Base-by-base conservation (phyloP, 257 asterid species). In the Cinchona pubescens region DNA sequence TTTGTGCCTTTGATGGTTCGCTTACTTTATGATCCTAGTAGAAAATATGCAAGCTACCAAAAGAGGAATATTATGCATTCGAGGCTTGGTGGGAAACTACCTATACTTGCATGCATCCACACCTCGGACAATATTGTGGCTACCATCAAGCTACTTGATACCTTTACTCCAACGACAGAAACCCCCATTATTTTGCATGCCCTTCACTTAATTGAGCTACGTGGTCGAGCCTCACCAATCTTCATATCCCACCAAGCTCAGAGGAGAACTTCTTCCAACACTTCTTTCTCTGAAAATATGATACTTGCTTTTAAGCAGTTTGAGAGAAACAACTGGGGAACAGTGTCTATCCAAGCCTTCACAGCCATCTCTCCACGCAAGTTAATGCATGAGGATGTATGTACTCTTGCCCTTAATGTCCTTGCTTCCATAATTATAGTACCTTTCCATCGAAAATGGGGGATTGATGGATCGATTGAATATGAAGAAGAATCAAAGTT, bases 41-140 rank as follows among this genome's bases (percentile, higher is more conserved):
- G 80, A 62, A 80, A 80, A 70, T 75, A 75, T 64, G 83, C 80
- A 30, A 76, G 83, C n/a, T 80, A 80, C 70, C 83, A 70, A 61
- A 80, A 71, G 25, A 80, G 83, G 53, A 80, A 68, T 63, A 61
- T 80, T 27, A 75, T 75, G 71, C 75, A 80, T 30, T 61, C 80
- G 7, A 75, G 60, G 51, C 49, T 15, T 12, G 79, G 51, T n/a
- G 64, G 65, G 1, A 72, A 80, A 37, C 75, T 80, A 29, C 72
- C 76, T 51, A 62, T 80, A 34, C 43, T 80, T 32, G 48, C 79
- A 25, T 80, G 83, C 74, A 71, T 80, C 46, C 83, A 75, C 34
- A 48, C 14, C 53, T 64, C 61, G 42, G 77, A 80, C 49, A 80
- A 80, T 74, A 75, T 74, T 40, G 38, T 56, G 40, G 77, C 77